Percentiles rank a stretch among this genome's conserved stretches.
Conservation (phyloP, 2,329 filamentous ascomycete species). For the Celoporthe dispersa region DNA sequence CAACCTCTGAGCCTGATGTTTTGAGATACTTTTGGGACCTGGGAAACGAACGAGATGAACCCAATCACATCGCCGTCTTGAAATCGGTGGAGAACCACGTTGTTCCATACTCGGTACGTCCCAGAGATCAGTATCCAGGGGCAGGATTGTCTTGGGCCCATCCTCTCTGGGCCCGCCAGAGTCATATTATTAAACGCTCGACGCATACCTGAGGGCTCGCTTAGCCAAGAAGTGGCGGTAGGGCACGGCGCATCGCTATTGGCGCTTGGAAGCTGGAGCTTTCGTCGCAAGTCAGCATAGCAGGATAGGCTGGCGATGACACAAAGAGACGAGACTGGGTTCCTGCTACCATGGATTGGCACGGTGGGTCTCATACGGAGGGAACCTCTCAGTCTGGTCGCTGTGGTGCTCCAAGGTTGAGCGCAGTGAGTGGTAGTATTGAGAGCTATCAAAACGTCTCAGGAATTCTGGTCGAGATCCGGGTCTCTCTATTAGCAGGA, state of each 20-base stretch:
- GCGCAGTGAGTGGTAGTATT: not conserved
- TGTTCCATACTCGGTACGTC: constrained; percentile 1
- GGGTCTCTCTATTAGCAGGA: not conserved
- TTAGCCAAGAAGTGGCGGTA: not conserved
- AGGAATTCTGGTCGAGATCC: not conserved
- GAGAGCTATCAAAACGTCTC: not conserved
- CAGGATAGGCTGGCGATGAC: constrained; percentile 2
- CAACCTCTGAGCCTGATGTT: not conserved
- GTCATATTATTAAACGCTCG: not conserved
- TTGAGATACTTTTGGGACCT: not conserved
- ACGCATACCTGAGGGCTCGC: not conserved
- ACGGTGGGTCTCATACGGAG: not conserved
- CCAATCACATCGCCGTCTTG: not conserved
- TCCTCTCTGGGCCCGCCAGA: not conserved
- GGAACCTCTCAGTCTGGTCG: not conserved
- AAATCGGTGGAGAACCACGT: not conserved
- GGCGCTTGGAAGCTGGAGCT: not conserved
- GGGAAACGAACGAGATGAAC: constrained; percentile 8
- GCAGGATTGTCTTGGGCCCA: not conserved
- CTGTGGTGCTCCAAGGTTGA: not conserved
- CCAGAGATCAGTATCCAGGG: constrained; percentile 1
- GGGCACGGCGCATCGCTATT: not conserved
- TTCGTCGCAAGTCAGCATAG: constrained; percentile 2
- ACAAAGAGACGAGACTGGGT: not conserved
- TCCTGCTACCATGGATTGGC: not conserved